These are phyloP conservation scores for Jasminum sambac DNA, from an alignment of 257 asterid species.

Conservation along the genomic window DNA sequence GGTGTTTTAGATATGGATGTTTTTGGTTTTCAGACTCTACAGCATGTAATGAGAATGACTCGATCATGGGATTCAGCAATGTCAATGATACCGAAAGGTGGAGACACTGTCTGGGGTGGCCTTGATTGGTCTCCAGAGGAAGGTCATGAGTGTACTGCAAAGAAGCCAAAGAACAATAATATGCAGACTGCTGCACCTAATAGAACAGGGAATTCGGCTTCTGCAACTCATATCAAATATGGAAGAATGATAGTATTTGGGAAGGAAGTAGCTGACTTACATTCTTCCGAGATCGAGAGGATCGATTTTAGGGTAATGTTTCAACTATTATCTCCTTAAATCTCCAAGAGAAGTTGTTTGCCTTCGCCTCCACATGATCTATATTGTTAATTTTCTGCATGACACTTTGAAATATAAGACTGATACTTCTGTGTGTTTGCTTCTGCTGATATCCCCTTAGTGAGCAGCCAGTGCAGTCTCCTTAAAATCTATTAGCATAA, in stretches of 20 bases:
- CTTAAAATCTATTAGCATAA: neutral
- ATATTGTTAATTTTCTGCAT: neutral
- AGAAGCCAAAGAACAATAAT: slow-evolving; percentile 38
- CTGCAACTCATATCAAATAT: slow-evolving; percentile 35
- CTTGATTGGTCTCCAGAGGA: slow-evolving; percentile 88
- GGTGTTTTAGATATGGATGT: slow-evolving; percentile 64
- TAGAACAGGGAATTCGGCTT: slow-evolving; percentile 27
- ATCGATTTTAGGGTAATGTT: slow-evolving; percentile 66
- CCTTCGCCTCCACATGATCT: slow-evolving; percentile 5
- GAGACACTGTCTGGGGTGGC: slow-evolving; percentile 85
- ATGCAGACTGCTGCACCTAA: slow-evolving; percentile 38
- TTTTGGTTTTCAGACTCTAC: slow-evolving; percentile 66
- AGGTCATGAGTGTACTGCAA: slow-evolving; percentile 48
- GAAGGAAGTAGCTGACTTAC: slow-evolving; percentile 52
- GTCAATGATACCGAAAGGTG: slow-evolving; percentile 84
- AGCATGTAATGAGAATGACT: slow-evolving; percentile 72
- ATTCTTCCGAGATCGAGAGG: slow-evolving; percentile 56
- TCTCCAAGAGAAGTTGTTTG: slow-evolving; percentile 15
- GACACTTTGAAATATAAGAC: neutral
- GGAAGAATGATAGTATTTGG: slow-evolving; percentile 79
- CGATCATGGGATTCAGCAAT: slow-evolving; percentile 88
- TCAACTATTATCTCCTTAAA: slow-evolving; percentile 12
- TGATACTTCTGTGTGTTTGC: neutral
- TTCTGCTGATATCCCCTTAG: neutral
- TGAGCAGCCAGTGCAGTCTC: neutral